phyloP scores from a whole-genome alignment of 225 moss, liverwort and hornwort species.

The Bryum argenteum region DNA sequence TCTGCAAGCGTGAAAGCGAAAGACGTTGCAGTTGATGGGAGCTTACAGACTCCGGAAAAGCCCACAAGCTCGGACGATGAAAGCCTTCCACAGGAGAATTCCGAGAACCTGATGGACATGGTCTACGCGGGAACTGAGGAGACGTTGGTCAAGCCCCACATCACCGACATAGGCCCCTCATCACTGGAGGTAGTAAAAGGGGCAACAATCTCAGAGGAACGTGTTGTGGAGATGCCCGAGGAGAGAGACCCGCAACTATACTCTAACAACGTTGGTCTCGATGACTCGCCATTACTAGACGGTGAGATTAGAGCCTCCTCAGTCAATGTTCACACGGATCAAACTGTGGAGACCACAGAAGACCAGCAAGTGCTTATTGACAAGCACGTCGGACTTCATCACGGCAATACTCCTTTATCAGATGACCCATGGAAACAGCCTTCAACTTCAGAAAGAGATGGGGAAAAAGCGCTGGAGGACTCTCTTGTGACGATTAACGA shows the following conservation, averaged over 20 bases:
- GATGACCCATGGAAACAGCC: slow-evolving; percentile 43
- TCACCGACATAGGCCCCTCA: background rate
- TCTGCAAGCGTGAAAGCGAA: slow-evolving; percentile 23
- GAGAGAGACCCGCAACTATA: slow-evolving; percentile 40
- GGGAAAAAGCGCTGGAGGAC: too few species aligned
- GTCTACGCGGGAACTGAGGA: slow-evolving; percentile 40
- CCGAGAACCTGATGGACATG: slow-evolving; percentile 35
- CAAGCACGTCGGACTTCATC: slow-evolving; percentile 29
- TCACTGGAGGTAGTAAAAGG: slow-evolving; percentile 24
- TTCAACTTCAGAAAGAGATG: background rate
- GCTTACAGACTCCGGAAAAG: slow-evolving; percentile 8
- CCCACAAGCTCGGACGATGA: slow-evolving; percentile 14
- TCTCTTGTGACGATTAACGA: too few species aligned
- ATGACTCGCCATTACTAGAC: slow-evolving; percentile 23
- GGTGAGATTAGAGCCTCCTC: slow-evolving; percentile 23
- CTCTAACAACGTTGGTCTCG: slow-evolving; percentile 52
- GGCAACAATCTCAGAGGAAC: slow-evolving; percentile 17
- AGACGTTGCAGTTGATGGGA: slow-evolving; percentile 34
- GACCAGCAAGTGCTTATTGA: slow-evolving; percentile 19
- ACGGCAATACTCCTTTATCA: slow-evolving; percentile 13
- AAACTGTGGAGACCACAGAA: slow-evolving; percentile 23
- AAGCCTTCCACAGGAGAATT: slow-evolving; percentile 13
- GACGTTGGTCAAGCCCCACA: slow-evolving; percentile 22
- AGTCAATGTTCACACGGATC: slow-evolving; percentile 24
- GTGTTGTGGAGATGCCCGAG: slow-evolving; percentile 35